Base-by-base conservation (phyloP, 2,329 filamentous ascomycete species). In the Keithomyces neogunnii region DNA sequence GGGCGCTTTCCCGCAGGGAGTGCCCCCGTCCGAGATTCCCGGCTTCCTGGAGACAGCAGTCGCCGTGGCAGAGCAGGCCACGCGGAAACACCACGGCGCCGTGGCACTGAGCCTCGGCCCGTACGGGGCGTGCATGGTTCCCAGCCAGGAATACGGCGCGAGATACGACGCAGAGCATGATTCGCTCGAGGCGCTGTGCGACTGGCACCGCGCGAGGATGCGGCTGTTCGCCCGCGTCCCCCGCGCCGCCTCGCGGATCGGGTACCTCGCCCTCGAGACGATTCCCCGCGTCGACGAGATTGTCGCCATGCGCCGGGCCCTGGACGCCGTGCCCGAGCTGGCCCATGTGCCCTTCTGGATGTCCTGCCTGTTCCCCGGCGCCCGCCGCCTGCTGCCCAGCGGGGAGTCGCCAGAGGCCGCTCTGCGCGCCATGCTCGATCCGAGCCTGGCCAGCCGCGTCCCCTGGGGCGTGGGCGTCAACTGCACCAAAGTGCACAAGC, bases 381-480 rank as follows among this genome's bases (percentile, higher is more conserved):
- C 79, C 11, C 71, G 67, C 26, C 66, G 73, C n/a, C 55, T 51
- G 2, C 66, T 86, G 29, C 82, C 83, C 0, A 82, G 85, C 58
- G 81, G 81, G 2, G 77, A 68, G 55, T 63, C 61, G 3, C 66
- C 67, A 2, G 63, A 65, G 28, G 55, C 61, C 4, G 63, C 66
- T 5, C 60, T 71, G 13, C 55, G 59, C 10, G 63, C 66, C 5
- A 72, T 74, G 70, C 60, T 76, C 3, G 63, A 65, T 36, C 59
- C 56, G 0, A 47, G 51, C 1, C 28, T 62, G 4, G 59, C 60
- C 1, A 11, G 47, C 1, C 58, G 55, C 4, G 54, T 65, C 3
- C 83, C 83, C 0, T 83, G 78, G 77, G 83, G 78, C 0, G 73
- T 88, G 29, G 84, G 84, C 2, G 76, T 87, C 60, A 87, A 87